A percentile compares a stretch with the other conserved stretches of the same genome.
phyloP scores from a whole-genome alignment of 2,329 filamentous ascomycete genomes.

The Chaetomium globosum region DNA sequence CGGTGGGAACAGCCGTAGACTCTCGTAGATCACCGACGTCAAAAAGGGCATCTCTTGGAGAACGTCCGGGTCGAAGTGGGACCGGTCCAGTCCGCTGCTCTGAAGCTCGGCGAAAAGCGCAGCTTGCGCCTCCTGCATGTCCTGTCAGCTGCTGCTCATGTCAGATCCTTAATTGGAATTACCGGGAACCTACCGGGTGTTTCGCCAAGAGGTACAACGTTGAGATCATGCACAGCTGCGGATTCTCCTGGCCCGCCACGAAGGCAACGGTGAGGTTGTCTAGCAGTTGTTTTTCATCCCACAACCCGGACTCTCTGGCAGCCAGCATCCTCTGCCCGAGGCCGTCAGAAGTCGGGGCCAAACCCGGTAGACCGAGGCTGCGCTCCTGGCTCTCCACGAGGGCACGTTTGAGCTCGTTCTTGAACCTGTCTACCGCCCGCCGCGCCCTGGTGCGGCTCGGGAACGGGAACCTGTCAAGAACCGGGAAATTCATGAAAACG shows the following conservation, averaged over 20 bases:
- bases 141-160: background rate
- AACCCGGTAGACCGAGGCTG: background rate
- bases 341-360: slow-evolving; percentile 2
- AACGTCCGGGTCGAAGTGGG: slow-evolving; percentile 23
- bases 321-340: slow-evolving; percentile 26
- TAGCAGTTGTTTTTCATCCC: slow-evolving; percentile 29
- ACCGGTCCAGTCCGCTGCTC: slow-evolving; percentile 8
- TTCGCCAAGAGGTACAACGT: slow-evolving; percentile 32
- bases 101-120: slow-evolving; percentile 21
- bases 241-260: slow-evolving; percentile 33
- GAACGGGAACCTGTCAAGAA: slow-evolving; percentile 28
- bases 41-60: slow-evolving; percentile 47
- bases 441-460: slow-evolving; percentile 26
- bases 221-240: slow-evolving; percentile 33
- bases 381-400: slow-evolving; percentile 17
- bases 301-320: slow-evolving; percentile 20
- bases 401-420: slow-evolving; percentile 24
- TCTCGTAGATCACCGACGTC: slow-evolving; percentile 50
- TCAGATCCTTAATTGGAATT: too few species aligned
- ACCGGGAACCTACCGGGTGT: slow-evolving; percentile 23
- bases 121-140: slow-evolving; percentile 39
- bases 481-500: slow-evolving; percentile 32
- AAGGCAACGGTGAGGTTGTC: slow-evolving; percentile 32
- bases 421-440: slow-evolving; percentile 25
- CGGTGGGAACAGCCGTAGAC: slow-evolving; percentile 53